Conservation (phyloP, 2,329 filamentous ascomycete genomes). For the Microdochium nivale region DNA sequence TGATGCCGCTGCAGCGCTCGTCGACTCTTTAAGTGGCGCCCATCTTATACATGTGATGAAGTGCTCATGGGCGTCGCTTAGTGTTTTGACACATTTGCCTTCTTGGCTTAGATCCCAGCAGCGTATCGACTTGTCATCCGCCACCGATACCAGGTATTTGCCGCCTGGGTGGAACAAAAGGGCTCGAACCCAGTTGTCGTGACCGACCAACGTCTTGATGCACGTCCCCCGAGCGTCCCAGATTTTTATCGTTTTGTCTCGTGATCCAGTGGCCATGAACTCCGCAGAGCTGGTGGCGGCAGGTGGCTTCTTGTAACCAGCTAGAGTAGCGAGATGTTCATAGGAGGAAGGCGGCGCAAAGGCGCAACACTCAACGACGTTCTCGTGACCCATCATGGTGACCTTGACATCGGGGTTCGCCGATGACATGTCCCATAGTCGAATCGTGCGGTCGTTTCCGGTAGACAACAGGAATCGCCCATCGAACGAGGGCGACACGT, state of each 20-base stretch:
- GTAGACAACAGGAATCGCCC: constrained; percentile 76
- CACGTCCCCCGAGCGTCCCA: constrained; percentile 82
- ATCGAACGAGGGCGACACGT: constrained; percentile 74
- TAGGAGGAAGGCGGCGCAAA: constrained; percentile 78
- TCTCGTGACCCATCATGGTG: constrained; percentile 78
- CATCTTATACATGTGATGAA: constrained; percentile 84
- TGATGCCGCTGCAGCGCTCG: constrained; percentile 40
- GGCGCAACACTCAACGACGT: constrained; percentile 77
- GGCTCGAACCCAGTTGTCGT: constrained; percentile 89
- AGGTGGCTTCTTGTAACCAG: constrained; percentile 77
- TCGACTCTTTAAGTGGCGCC: constrained; percentile 54
- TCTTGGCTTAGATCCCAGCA: constrained; percentile 94
- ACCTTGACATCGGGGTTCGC: constrained; percentile 63
- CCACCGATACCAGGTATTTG: constrained; percentile 77
- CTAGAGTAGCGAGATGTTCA: constrained; percentile 64
- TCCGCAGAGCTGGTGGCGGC: constrained; percentile 67
- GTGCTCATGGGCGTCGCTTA: constrained; percentile 70
- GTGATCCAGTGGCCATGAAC: constrained; percentile 79
- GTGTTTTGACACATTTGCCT: constrained; percentile 77
- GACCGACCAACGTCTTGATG: constrained; percentile 75
- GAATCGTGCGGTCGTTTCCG: constrained; percentile 72
- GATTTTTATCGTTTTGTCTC: constrained; percentile 84
- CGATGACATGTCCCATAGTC: constrained; percentile 76
- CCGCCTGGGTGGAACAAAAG: constrained; percentile 87
- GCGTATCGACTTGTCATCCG: constrained; percentile 84